Percentiles rank a stretch among this genome's conserved stretches.
These are phyloP conservation scores for Chaetomium globosum DNA, from an alignment of 2,329 filamentous ascomycete species.

Conservation along the genomic window DNA sequence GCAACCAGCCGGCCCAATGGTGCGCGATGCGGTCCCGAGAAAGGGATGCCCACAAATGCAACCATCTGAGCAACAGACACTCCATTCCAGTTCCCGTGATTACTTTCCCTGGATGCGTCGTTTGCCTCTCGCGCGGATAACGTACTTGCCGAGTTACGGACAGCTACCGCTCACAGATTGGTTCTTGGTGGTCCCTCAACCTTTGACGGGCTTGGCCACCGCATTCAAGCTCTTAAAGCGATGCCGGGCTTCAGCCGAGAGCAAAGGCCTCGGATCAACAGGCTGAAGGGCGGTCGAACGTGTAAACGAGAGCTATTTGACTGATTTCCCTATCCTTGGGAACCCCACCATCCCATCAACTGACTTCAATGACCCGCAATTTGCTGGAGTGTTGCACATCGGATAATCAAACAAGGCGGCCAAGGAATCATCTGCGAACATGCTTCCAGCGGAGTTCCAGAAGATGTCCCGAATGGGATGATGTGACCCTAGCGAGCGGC, in stretches of 20 bases:
- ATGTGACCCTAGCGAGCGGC: constrained; percentile 20
- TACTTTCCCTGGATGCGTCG: neutral
- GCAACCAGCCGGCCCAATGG: constrained; percentile 13
- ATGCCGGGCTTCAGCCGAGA: constrained; percentile 25
- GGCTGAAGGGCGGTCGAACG: constrained; percentile 25
- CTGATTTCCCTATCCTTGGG: neutral
- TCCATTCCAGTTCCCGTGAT: constrained; percentile 13
- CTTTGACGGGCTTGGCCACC: constrained; percentile 11
- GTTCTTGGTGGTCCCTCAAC: constrained; percentile 2
- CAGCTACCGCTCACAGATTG: constrained; percentile 14
- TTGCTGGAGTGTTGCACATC: constrained; percentile 37
- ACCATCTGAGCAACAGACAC: constrained; percentile 10
- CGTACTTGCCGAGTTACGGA: constrained; percentile 30
- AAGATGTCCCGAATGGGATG: constrained; percentile 30
- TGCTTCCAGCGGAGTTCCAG: constrained; percentile 38
- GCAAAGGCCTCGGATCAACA: constrained; percentile 25
- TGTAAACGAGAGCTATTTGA: constrained; percentile 16
- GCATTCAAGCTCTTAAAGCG: constrained; percentile 14
- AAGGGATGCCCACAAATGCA: constrained; percentile 5
- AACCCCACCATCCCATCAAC: constrained; percentile 9
- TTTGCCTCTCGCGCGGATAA: constrained; percentile 33
- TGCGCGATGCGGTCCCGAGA: neutral
- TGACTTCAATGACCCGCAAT: constrained; percentile 3
- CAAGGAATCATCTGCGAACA: constrained; percentile 35
- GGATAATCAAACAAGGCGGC: constrained; percentile 40